Conservation (phyloP, 139 green algal species). For the Microglena sp. region DNA sequence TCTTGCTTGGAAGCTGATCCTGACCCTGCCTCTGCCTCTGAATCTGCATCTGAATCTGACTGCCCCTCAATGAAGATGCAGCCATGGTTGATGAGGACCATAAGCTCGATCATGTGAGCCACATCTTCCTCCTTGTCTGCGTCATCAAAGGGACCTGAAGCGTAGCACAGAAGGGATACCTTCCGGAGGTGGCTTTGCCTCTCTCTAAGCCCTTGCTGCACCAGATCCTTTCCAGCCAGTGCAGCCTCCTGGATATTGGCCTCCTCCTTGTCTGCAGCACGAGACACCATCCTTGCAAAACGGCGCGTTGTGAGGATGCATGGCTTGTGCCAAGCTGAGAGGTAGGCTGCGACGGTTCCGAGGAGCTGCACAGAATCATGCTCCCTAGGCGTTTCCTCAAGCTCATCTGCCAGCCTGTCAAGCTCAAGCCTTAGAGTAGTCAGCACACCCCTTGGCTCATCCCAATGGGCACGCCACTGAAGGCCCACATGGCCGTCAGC, state of each 20-base stretch:
- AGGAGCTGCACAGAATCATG: slow-evolving; percentile 30
- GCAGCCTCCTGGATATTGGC: background rate
- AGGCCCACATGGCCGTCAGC: background rate
- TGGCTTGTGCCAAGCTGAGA: slow-evolving; percentile 16
- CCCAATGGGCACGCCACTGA: slow-evolving; percentile 1
- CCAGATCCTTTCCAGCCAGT: background rate
- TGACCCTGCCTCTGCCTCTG: too few relatives aligned
- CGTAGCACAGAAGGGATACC: slow-evolving; percentile 7
- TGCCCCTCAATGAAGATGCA: slow-evolving; percentile 14
- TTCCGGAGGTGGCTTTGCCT: too few relatives aligned
- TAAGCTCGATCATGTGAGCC: slow-evolving; percentile 12
- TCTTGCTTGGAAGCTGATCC: too few relatives aligned
- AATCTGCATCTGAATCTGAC: background rate
- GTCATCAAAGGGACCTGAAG: too few relatives aligned
- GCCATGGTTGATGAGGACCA: slow-evolving; percentile 25
- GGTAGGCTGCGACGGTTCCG: slow-evolving; percentile 31
- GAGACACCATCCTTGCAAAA: slow-evolving; percentile 30
- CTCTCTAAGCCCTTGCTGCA: too few relatives aligned
- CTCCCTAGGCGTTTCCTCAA: slow-evolving; percentile 18
- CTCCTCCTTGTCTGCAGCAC: slow-evolving; percentile 24
- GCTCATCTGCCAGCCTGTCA: slow-evolving; percentile 14
- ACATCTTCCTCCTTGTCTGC: background rate
- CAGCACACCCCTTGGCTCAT: background rate
- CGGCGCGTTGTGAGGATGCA: slow-evolving; percentile 1
- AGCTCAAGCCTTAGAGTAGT: slow-evolving; percentile 16